Conservation (phyloP, 352 stramenopile species). For the Peronosclerospora sorghi region DNA sequence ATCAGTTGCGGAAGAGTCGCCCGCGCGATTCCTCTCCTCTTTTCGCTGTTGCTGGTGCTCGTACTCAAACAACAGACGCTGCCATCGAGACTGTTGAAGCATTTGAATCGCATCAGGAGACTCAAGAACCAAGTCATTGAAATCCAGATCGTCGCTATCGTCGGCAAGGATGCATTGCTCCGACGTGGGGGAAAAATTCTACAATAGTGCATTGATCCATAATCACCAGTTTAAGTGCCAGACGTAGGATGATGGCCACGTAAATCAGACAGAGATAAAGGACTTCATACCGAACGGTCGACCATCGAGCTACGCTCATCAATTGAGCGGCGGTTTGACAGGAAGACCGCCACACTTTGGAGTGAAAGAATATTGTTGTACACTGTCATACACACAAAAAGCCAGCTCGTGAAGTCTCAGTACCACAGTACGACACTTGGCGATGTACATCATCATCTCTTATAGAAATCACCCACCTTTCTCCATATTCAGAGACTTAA, state of each 20-base stretch:
- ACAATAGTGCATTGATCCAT: constrained; percentile 1
- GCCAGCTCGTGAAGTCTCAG: neutral
- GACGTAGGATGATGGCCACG: neutral
- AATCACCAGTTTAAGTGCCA: neutral
- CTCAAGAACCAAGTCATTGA: constrained; percentile 25
- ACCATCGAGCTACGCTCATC: constrained; percentile 64
- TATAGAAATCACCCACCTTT: constrained; percentile 31
- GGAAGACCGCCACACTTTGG: constrained; percentile 55
- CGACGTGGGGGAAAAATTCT: constrained; percentile 37
- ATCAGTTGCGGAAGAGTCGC: constrained; percentile 24
- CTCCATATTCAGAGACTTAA: constrained; percentile 43
- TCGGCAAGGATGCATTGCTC: constrained; percentile 29
- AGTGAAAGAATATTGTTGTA: constrained; percentile 72
- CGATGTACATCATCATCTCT: neutral
- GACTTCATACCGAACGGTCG: constrained; percentile 13
- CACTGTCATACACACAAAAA: constrained; percentile 24
- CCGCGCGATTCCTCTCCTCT: constrained; percentile 21
- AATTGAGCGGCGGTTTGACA: constrained; percentile 69
- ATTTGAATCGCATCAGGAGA: constrained; percentile 34
- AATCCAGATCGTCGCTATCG: constrained; percentile 25
- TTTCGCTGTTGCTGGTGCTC: constrained; percentile 53
- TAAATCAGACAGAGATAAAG: constrained; percentile 1
- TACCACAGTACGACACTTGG: neutral
- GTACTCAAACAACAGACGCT: constrained; percentile 51
- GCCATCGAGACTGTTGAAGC: constrained; percentile 51